Evolutionary conservation across 2,329 filamentous ascomycete species (phyloP), one percentile per base, ranked within the genome.

Genomic region (Hymenoscyphus occultus): DNA sequence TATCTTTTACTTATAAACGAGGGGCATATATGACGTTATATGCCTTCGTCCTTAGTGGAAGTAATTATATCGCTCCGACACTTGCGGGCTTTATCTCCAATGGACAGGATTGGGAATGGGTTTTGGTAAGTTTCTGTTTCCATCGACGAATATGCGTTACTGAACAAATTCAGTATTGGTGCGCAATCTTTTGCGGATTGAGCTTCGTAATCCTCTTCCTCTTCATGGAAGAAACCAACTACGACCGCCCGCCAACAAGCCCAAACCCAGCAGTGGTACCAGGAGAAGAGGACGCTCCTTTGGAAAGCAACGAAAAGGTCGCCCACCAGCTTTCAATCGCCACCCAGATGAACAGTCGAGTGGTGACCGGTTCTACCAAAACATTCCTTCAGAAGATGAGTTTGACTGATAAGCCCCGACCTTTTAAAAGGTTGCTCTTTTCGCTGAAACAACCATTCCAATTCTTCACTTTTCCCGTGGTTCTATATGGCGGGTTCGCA

Each of bases 171-270:
- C 76, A 82, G 74, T 80, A 82, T 69, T 85, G 83, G 77, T 81
- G 80, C 40, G 82, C 84, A 4, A 86, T 88, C 35, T 79, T 87
- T 68, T 73, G 76, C 2, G 83, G 75, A 0, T 74, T 81, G 1
- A 78, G 76, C 10, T 81, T 83, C 45, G 70, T 86, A 19, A 78
- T 85, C 67, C 74, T 83, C 1, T 86, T 85, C 75, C 83, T 87
- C 70, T 81, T 83, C 72, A 81, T 86, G 78, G 85, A 87, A 73
- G 85, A 87, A 73, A 86, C 85, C 5, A 86, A 72, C n/a, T 74
- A 71, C 61, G 68, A 73, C 45, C 69, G 72, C n/a, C n/a, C 19
- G 19, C 59, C 59, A 28, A 19, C 48, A 42, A 63, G 6, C 63
- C 64, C 16, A 65, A 60, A 22, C 65, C 40, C 12, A 40, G 28